Percentiles rank a stretch among this genome's conserved stretches.
Evolutionary conservation across 1,284 basidiomycete genomes (phyloP).

Genomic region (Thecaphora thlaspeos): DNA sequence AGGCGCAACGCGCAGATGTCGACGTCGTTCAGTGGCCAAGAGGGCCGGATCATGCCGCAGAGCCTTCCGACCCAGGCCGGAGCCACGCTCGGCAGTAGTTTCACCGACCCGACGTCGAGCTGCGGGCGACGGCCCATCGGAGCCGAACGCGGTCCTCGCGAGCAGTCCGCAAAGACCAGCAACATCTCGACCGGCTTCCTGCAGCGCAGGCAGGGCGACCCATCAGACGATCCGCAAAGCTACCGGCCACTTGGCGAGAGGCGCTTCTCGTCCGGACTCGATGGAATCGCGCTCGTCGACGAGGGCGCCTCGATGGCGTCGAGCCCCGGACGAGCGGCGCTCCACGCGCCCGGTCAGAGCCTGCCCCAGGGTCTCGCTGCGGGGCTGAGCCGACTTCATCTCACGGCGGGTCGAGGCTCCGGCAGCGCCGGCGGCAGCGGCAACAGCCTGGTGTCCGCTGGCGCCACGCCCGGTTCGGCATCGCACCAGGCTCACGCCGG

Average conservation of each 20-base stretch:
- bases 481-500: slow-evolving; percentile 10
- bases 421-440: slow-evolving; percentile 1
- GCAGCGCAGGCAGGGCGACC: slow-evolving; percentile 7
- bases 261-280: slow-evolving; percentile 12
- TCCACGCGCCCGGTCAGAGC: slow-evolving; percentile 77
- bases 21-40: slow-evolving; percentile 23
- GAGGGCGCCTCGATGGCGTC: slow-evolving; percentile 11
- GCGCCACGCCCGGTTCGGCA: slow-evolving; percentile 2
- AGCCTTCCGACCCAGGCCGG: slow-evolving; percentile 42
- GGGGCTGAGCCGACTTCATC: slow-evolving; percentile 78
- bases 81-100: neutral
- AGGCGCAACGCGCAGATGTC: slow-evolving; percentile 25
- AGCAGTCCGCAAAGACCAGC: slow-evolving; percentile 13
- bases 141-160: slow-evolving; percentile 6
- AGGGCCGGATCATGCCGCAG: slow-evolving; percentile 28
- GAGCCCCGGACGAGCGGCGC: slow-evolving; percentile 17
- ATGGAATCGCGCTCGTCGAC: slow-evolving; percentile 24
- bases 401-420: slow-evolving; percentile 49
- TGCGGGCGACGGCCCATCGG: slow-evolving; percentile 14
- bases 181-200: slow-evolving; percentile 32
- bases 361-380: slow-evolving; percentile 83
- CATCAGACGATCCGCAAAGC: slow-evolving; percentile 1
- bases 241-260: slow-evolving; percentile 12
- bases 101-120: neutral
- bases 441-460: slow-evolving; percentile 1